Percentiles rank a stretch among this genome's conserved stretches.
Conservation (phyloP, 2,329 filamentous ascomycete species). For the Shiraia bambusicola region DNA sequence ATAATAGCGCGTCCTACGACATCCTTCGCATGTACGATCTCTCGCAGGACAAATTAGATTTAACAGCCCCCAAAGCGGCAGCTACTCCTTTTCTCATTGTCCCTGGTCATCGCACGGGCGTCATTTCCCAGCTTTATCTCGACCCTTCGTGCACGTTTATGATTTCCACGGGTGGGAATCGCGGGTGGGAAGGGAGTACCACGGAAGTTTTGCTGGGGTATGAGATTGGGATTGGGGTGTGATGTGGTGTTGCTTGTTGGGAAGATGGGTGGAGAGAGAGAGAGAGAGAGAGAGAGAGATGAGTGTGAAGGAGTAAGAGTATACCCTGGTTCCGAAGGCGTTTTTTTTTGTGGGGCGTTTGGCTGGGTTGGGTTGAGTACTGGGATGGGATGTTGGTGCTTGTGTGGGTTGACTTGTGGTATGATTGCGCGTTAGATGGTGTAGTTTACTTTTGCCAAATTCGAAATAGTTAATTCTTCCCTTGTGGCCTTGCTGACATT, state of each 20-base stretch:
- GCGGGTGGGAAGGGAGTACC: slow-evolving; percentile 88
- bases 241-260: slow-evolving; percentile 7
- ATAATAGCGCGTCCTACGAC: slow-evolving; percentile 77
- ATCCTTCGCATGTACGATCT: slow-evolving; percentile 93
- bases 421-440: too few species aligned
- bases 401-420: too few species aligned
- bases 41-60: slow-evolving; percentile 55
- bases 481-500: too few species aligned
- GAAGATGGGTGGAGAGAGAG: too few species aligned
- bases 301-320: too few species aligned
- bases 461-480: too few species aligned
- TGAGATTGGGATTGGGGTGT: slow-evolving; percentile 66
- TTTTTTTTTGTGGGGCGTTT: too few species aligned
- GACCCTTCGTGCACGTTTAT: slow-evolving; percentile 89
- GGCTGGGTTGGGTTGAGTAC: too few species aligned
- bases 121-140: slow-evolving; percentile 82
- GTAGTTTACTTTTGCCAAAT: too few species aligned
- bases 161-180: slow-evolving; percentile 86
- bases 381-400: too few species aligned
- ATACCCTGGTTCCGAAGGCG: too few species aligned
- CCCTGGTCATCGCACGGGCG: slow-evolving; percentile 83
- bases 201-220: slow-evolving; percentile 94
- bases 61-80: slow-evolving; percentile 65
- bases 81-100: slow-evolving; percentile 95
- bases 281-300: too few species aligned